These are phyloP conservation scores for Serendipita sp. DNA, from an alignment of 768 basidiomycete genomes.

Conservation along the genomic window DNA sequence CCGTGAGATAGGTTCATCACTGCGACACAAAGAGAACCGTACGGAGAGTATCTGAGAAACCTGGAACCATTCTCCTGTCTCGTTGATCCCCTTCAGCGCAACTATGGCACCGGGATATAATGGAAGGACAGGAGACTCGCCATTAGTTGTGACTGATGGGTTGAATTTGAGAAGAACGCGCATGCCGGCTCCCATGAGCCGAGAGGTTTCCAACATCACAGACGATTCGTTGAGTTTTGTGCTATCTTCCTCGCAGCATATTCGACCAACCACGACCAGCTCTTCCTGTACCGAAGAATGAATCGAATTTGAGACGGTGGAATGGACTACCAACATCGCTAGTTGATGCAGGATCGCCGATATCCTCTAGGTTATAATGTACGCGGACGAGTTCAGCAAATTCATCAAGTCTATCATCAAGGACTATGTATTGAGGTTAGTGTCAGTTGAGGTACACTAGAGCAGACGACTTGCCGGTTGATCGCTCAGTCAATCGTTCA, in stretches of 20 bases:
- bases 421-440: conserved; percentile 27
- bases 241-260: conserved; percentile 48
- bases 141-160: conserved; percentile 45
- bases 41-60: conserved; percentile 73
- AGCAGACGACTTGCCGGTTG: conserved; percentile 42
- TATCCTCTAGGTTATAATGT: conserved; percentile 53
- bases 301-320: neutral
- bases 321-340: conserved; percentile 29
- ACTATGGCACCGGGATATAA: conserved; percentile 83
- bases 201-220: conserved; percentile 68
- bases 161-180: conserved; percentile 60
- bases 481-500: conserved; percentile 71
- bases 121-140: conserved; percentile 47
- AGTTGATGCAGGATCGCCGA: conserved; percentile 56
- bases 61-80: conserved; percentile 74
- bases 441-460: neutral
- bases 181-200: conserved; percentile 52
- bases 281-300: conserved; percentile 29
- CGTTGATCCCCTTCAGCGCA: conserved; percentile 76
- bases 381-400: conserved; percentile 56
- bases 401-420: conserved; percentile 81
- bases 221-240: conserved; percentile 59
- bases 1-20: conserved; percentile 47
- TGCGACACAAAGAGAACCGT: conserved; percentile 6
- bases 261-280: conserved; percentile 55